Conservation (phyloP, 176 grass and related monocot species). For the Zea luxurians region DNA sequence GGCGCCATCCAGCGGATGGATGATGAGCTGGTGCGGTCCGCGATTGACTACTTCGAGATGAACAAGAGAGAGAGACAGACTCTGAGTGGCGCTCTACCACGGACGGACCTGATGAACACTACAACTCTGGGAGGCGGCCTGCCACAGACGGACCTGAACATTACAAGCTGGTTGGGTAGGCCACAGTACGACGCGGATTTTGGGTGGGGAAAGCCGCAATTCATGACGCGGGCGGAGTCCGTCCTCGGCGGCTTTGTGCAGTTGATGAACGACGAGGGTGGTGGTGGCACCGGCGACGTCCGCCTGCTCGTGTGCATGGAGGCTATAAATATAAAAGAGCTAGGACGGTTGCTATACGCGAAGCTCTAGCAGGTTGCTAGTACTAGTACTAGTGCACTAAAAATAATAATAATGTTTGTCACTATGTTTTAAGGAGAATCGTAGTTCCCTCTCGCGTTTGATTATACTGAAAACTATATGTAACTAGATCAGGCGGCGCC, state of each 20-base stretch:
- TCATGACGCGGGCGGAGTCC: slow-evolving; percentile 22
- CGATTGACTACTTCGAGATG: not conserved
- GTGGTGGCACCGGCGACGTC: not conserved
- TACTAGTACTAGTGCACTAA: no score
- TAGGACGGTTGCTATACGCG: not conserved
- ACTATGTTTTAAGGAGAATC: no score
- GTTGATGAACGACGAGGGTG: not conserved
- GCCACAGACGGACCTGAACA: slow-evolving; percentile 7
- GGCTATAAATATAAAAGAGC: not conserved
- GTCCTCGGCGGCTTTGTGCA: slow-evolving; percentile 1
- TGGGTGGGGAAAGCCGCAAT: slow-evolving; percentile 42
- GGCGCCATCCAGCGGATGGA: slow-evolving; percentile 11
- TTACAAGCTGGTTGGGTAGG: slow-evolving; percentile 42
- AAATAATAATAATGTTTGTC: no score
- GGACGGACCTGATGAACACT: slow-evolving; percentile 3
- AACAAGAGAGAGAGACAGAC: not conserved
- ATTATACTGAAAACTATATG: no score
- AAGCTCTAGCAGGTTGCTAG: not conserved
- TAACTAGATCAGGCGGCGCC: no score
- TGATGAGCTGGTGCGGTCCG: slow-evolving; percentile 5
- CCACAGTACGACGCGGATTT: slow-evolving; percentile 50
- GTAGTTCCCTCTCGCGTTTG: no score
- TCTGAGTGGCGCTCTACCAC: not conserved
- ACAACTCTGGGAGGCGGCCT: not conserved
- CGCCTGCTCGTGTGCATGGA: not conserved